Evolutionary conservation across 73 alveolate genomes (phyloP).

Genomic region (Urostyla sp.): DNA sequence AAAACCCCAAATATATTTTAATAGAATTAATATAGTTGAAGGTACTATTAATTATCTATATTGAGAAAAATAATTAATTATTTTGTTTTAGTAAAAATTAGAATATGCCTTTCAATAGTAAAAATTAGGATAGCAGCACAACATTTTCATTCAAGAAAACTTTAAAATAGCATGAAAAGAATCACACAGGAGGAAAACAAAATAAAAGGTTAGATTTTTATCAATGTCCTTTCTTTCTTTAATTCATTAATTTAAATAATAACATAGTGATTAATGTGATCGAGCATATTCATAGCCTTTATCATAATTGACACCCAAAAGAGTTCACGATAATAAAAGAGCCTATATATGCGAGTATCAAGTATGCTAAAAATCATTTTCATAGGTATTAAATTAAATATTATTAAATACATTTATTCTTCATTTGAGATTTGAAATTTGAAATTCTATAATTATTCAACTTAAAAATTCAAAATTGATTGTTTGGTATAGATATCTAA

Average conservation of each 20-base stretch:
- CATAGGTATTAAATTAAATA: constrained; percentile 29
- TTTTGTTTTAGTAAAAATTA: too few species aligned
- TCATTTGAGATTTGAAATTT: not conserved
- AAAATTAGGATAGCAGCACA: too few species aligned
- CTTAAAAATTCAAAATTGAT: too few species aligned
- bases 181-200: constrained; percentile 29
- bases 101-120: too few species aligned
- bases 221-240: not conserved
- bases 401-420: not conserved
- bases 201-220: not conserved
- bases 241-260: not conserved
- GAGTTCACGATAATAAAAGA: constrained; percentile 69
- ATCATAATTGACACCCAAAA: constrained; percentile 56
- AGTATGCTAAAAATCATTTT: constrained; percentile 55
- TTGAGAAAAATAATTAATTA: too few species aligned
- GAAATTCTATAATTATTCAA: too few species aligned
- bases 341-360: constrained; percentile 56
- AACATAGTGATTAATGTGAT: constrained; percentile 21
- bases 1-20: too few species aligned
- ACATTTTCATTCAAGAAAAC: too few species aligned
- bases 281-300: constrained; percentile 56
- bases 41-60: too few species aligned
- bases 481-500: constrained; percentile 41
- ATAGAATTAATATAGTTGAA: too few species aligned
- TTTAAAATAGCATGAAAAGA: too few species aligned